Conservation (phyloP, 257 asterid species). For the Solanum arcanum region DNA sequence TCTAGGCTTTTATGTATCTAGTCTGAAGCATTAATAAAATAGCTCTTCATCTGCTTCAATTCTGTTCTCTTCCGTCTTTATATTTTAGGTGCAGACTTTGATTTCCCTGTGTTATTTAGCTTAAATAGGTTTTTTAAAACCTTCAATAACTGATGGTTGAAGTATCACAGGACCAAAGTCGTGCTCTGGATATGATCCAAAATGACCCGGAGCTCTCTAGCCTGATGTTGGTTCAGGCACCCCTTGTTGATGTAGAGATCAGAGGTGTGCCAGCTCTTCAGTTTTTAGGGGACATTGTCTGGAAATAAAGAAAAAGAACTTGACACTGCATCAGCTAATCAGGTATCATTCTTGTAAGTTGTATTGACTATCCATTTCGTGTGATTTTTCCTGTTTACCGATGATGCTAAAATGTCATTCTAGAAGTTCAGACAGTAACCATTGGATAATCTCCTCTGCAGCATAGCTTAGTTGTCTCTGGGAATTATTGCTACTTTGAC, state of each 20-base stretch:
- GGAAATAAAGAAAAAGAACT: constrained; percentile 46
- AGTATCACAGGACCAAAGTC: constrained; percentile 70
- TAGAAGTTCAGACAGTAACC: background rate
- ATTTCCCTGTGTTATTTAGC: too few species aligned
- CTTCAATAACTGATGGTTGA: background rate
- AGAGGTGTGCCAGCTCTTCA: constrained; percentile 99
- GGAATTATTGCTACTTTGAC: background rate
- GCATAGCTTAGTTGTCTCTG: background rate
- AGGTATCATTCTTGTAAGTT: background rate
- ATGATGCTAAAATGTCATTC: background rate
- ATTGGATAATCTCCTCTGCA: background rate
- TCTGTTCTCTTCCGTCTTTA: too few species aligned
- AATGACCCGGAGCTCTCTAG: constrained; percentile 67
- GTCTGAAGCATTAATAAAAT: too few species aligned
- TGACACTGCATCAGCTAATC: background rate
- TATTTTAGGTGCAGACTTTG: too few species aligned
- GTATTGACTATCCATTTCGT: background rate
- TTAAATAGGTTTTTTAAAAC: too few species aligned
- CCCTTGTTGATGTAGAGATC: constrained; percentile 93
- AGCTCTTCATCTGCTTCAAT: too few species aligned
- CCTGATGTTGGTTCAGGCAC: constrained; percentile 68
- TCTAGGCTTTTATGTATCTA: too few species aligned
- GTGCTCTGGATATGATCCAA: constrained; percentile 47
- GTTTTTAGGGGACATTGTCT: constrained; percentile 82
- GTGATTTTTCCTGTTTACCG: background rate